Percentiles rank a stretch among this genome's conserved stretches.
Evolutionary conservation across 768 basidiomycete species (phyloP).

Genomic region (Trametes elegans): DNA sequence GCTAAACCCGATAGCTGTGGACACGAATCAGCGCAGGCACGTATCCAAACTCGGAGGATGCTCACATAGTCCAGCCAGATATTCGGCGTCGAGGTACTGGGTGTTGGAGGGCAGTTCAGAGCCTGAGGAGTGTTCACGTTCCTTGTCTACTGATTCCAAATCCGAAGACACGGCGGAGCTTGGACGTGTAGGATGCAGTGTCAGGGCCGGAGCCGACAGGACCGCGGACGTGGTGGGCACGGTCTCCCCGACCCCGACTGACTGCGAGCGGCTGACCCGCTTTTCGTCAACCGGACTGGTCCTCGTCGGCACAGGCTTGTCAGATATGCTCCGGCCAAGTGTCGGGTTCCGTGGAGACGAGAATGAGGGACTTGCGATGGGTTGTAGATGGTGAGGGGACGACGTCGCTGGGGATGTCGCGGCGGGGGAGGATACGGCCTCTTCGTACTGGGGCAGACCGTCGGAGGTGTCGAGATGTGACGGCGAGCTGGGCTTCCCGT

Average conservation of each 20-base stretch:
- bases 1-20: slow-evolving; percentile 64
- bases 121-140: too few relatives aligned
- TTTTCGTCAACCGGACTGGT: background rate
- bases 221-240: background rate
- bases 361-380: background rate
- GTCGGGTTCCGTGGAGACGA: background rate
- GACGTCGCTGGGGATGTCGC: background rate
- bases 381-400: background rate
- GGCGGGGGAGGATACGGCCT: slow-evolving; percentile 5
- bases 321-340: slow-evolving; percentile 11
- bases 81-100: slow-evolving; percentile 25
- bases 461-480: background rate
- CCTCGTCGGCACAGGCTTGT: slow-evolving; percentile 12
- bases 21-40: background rate
- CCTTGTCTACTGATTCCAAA: background rate
- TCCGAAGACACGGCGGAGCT: slow-evolving; percentile 5
- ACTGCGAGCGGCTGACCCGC: slow-evolving; percentile 13
- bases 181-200: background rate
- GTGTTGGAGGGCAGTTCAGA: slow-evolving; percentile 7
- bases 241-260: slow-evolving; percentile 2
- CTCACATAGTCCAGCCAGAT: slow-evolving; percentile 49
- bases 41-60: background rate
- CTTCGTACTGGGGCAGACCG: slow-evolving; percentile 16
- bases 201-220: background rate
- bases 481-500: background rate